Percentiles rank a stretch among this genome's conserved stretches.
phyloP scores from a whole-genome alignment of 805 yeast genomes.

The Wickerhamomyces ciferrii region DNA sequence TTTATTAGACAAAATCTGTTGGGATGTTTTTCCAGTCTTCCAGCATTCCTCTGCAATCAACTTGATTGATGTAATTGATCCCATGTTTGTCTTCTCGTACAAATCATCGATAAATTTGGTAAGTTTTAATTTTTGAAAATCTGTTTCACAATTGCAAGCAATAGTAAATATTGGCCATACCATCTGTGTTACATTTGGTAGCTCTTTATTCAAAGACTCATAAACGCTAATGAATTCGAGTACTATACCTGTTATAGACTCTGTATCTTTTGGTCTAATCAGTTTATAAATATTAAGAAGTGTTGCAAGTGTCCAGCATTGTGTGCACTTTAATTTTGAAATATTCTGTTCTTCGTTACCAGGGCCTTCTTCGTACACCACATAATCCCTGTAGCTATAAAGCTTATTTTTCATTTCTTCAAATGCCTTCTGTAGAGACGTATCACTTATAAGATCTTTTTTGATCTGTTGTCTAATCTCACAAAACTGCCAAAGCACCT shows the following conservation, averaged over 20 bases:
- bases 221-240: constrained; percentile 45
- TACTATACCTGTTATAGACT: constrained; percentile 26
- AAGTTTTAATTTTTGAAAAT: constrained; percentile 25
- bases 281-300: constrained; percentile 27
- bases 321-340: constrained; percentile 42
- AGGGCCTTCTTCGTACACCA: constrained; percentile 19
- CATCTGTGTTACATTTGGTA: constrained; percentile 54
- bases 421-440: constrained; percentile 15
- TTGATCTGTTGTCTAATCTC: constrained; percentile 25
- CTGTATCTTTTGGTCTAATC: constrained; percentile 25
- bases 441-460: constrained; percentile 10
- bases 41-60: constrained; percentile 40
- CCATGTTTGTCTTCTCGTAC: constrained; percentile 47
- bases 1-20: constrained; percentile 34
- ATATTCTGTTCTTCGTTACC: constrained; percentile 26
- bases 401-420: constrained; percentile 29
- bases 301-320: constrained; percentile 47
- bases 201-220: constrained; percentile 35
- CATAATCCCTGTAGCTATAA: constrained; percentile 44
- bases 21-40: constrained; percentile 37
- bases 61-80: constrained; percentile 40
- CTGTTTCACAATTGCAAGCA: constrained; percentile 36
- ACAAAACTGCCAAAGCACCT: constrained; percentile 40
- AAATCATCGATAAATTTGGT: constrained; percentile 33
- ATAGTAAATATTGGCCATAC: constrained; percentile 56